Conservation (phyloP, 1,139 yeast genomes). For the Wickerhamomyces sp. region DNA sequence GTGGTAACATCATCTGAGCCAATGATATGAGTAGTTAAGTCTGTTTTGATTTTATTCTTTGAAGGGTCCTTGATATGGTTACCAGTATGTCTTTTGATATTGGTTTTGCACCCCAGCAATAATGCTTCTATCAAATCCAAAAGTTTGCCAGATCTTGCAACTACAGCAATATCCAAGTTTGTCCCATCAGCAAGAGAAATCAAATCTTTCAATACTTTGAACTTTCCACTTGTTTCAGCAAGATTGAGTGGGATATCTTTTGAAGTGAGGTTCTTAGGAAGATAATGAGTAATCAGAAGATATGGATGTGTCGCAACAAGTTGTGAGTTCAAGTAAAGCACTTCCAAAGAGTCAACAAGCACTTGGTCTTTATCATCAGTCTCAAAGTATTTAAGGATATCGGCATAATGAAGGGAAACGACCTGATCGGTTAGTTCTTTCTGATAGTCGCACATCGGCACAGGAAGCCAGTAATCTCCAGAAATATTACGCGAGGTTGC, state of each 20-base stretch:
- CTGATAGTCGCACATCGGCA: conserved; percentile 86
- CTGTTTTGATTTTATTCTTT: conserved; percentile 26
- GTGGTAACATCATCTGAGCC: conserved; percentile 41
- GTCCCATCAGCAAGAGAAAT: conserved; percentile 38
- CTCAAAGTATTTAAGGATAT: conserved; percentile 82
- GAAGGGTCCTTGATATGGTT: conserved; percentile 33
- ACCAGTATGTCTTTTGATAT: conserved; percentile 67
- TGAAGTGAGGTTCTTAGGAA: conserved; percentile 76
- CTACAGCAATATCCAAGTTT: conserved; percentile 44
- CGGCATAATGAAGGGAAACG: conserved; percentile 85
- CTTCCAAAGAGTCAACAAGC: conserved; percentile 63
- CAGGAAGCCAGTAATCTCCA: conserved; percentile 77
- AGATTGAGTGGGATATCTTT: conserved; percentile 74
- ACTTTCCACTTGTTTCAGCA: conserved; percentile 84
- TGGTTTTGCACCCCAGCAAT: conserved; percentile 62
- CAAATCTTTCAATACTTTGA: conserved; percentile 60
- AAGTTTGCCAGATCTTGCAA: conserved; percentile 54
- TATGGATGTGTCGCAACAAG: conserved; percentile 88
- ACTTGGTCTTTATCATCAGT: conserved; percentile 52
- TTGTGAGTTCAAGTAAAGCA: conserved; percentile 71
- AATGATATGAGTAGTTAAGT: conserved; percentile 37
- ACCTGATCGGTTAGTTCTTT: conserved; percentile 91
- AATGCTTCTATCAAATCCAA: conserved; percentile 79
- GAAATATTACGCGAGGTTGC: conserved; percentile 34
- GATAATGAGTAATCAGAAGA: conserved; percentile 73